Percentiles rank a stretch among this genome's conserved stretches.
Evolutionary conservation across 768 basidiomycete species (phyloP).

Genomic region (Dentipellis fragilis): DNA sequence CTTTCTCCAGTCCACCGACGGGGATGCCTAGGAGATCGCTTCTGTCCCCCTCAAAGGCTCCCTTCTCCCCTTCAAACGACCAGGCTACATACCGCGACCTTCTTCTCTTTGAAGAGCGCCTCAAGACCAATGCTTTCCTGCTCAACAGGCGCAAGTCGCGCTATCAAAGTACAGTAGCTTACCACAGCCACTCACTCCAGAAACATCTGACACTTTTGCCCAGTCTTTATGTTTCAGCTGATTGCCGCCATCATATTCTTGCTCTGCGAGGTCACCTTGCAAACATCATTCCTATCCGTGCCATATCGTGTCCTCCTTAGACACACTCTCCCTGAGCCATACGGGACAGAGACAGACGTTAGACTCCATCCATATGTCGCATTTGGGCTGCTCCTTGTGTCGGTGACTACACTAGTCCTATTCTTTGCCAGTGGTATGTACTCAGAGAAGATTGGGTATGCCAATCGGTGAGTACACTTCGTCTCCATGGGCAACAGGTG

Average conservation of each 20-base stretch:
- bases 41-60: constrained; percentile 20
- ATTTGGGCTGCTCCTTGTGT: constrained; percentile 75
- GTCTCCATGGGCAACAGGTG: not conserved
- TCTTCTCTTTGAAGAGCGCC: constrained; percentile 89
- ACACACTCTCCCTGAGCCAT: constrained; percentile 41
- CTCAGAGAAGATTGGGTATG: constrained; percentile 90
- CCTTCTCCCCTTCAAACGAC: constrained; percentile 61
- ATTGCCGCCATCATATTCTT: constrained; percentile 61
- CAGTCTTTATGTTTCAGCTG: constrained; percentile 72
- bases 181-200: not conserved
- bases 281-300: constrained; percentile 55
- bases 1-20: not conserved
- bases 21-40: constrained; percentile 22
- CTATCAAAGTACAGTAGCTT: constrained; percentile 53
- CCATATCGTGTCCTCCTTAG: constrained; percentile 48
- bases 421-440: constrained; percentile 98
- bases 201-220: not conserved
- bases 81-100: constrained; percentile 78
- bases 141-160: constrained; percentile 70
- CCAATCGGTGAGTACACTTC: constrained; percentile 66
- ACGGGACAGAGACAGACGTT: constrained; percentile 30
- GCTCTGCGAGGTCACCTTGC: constrained; percentile 64
- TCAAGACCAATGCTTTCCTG: constrained; percentile 85
- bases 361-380: constrained; percentile 64
- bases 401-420: constrained; percentile 80